phyloP scores from a whole-genome alignment of 805 yeast genomes.

The Peterozyma toletana region DNA sequence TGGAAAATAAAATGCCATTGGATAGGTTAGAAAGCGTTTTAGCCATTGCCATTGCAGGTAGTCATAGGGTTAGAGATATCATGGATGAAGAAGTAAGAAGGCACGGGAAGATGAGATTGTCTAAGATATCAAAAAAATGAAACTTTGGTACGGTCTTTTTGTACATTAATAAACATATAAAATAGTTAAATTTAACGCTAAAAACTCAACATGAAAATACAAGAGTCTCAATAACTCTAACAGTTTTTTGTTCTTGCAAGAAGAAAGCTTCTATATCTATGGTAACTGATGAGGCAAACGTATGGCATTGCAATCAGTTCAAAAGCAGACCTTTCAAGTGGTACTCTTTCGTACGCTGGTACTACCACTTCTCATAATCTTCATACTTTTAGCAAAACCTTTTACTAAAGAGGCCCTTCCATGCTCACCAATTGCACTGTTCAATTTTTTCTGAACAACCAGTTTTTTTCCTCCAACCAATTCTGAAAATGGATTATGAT shows the following conservation, averaged over 20 bases:
- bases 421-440: slow-evolving; percentile 39
- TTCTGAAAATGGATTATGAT: too few relatives aligned
- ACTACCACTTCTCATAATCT: slow-evolving; percentile 29
- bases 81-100: slow-evolving; percentile 82
- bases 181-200: neutral
- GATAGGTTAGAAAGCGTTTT: slow-evolving; percentile 72
- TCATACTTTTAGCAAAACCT: slow-evolving; percentile 49
- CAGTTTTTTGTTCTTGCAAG: too few relatives aligned
- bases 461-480: too few relatives aligned
- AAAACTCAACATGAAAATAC: neutral
- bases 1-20: slow-evolving; percentile 81
- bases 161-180: neutral
- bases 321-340: too few relatives aligned
- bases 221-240: neutral
- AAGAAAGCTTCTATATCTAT: too few relatives aligned
- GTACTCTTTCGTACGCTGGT: neutral
- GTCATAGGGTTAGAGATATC: slow-evolving; percentile 70
- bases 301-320: too few relatives aligned
- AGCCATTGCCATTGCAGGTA: slow-evolving; percentile 81
- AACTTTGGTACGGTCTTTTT: too few relatives aligned
- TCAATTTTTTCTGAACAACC: slow-evolving; percentile 22
- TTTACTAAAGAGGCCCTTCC: slow-evolving; percentile 48
- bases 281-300: too few relatives aligned
- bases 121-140: slow-evolving; percentile 25
- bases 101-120: slow-evolving; percentile 57